Conservation (phyloP, 441 rosid species). For the Erodium trifolium region DNA sequence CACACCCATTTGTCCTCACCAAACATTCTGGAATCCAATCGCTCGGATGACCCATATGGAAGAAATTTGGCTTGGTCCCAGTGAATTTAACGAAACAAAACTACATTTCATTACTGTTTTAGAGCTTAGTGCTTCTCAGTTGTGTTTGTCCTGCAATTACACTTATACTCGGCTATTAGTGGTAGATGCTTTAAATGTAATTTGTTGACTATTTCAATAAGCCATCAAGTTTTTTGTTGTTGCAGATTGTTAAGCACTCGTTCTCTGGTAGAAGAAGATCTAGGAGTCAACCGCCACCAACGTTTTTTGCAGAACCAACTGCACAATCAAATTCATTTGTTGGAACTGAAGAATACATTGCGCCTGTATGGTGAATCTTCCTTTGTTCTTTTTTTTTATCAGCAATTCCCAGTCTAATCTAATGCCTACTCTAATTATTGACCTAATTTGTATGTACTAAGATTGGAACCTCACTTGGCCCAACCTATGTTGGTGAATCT, state of each 20-base stretch:
- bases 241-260: slow-evolving; percentile 58
- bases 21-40: too few species aligned
- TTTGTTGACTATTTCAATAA: not conserved
- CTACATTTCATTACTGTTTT: not conserved
- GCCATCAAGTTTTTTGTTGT: not conserved
- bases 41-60: too few species aligned
- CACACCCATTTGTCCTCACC: too few species aligned
- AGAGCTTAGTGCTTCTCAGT: not conserved
- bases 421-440: too few species aligned
- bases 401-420: too few species aligned
- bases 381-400: not conserved
- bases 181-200: not conserved
- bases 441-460: too few species aligned
- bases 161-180: not conserved
- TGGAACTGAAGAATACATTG: slow-evolving; percentile 97
- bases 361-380: slow-evolving; percentile 51
- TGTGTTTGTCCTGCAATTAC: not conserved
- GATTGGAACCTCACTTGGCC: too few species aligned
- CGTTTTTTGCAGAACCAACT: slow-evolving; percentile 77
- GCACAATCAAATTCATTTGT: slow-evolving; percentile 84
- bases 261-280: slow-evolving; percentile 55
- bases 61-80: not conserved
- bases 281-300: slow-evolving; percentile 60
- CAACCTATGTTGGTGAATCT: slow-evolving; percentile 3
- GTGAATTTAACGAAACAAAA: not conserved